Evolutionary conservation across 2,329 filamentous ascomycete genomes (phyloP), one percentile per base, ranked within the genome.

Genomic region (Xylaria multiplex): DNA sequence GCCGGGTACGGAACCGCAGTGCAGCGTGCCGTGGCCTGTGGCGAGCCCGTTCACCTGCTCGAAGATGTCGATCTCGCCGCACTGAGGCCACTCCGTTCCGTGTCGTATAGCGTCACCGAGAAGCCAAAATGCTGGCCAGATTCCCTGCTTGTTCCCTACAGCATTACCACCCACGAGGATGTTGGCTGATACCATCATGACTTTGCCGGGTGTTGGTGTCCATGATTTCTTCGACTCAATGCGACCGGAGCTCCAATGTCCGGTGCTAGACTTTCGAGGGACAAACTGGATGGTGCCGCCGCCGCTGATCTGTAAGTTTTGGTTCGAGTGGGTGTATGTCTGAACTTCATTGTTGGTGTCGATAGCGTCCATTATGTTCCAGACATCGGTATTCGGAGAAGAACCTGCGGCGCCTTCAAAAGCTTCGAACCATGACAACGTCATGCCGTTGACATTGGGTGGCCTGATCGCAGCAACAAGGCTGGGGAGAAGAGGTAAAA

Each of bases 81-180:
- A 84, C 8, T 66, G 59, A 0, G 86, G 86, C 86, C 86, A 88
- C 14, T 71, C 42, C 0, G 79, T 81, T 8, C 84, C 84, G 50
- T 81, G 77, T 30, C 83, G 81, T 61, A 84, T 77, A 11, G 80
- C 74, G 56, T 86, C 80, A 46, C 86, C 85, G 16, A 88, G 79
- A 66, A 86, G 78, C 85, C 85, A 88, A 71, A 87, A 87, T 0
- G 86, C 86, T 0, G 86, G 85, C 86, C 85, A 88, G 56, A 88
- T 79, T 4, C 86, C 86, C 69, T 86, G 79, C 75, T 86, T 84
- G 49, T 74, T 73, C 22, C 57, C 55, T 19, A 60, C 42, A 1
- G 74, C 48, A 74, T 81, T 81, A 65, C 71, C 71, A 13, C 83
- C 86, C 53, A 86, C 78, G 42, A 84, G 81, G 52, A 88, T 76